Evolutionary conservation across 495 filamentous ascomycete genomes (phyloP).

Genomic region (Astrothelium subdiscretum): DNA sequence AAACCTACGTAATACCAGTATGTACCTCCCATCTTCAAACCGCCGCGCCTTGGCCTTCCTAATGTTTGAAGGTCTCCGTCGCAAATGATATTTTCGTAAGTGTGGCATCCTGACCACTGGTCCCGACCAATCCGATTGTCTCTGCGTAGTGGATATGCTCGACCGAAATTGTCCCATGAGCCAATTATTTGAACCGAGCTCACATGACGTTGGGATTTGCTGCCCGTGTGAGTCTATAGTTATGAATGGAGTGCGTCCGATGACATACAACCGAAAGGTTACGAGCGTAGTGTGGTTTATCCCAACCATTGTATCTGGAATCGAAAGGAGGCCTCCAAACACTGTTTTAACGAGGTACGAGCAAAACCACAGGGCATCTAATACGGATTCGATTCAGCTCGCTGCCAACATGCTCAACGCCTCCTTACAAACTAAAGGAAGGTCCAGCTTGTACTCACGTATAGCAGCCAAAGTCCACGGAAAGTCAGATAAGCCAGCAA

Average conservation of each 20-base stretch:
- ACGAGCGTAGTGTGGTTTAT: constrained; percentile 29
- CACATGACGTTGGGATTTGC: constrained; percentile 53
- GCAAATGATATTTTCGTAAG: constrained; percentile 71
- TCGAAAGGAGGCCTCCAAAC: background rate
- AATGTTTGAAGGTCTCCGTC: constrained; percentile 53
- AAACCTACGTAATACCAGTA: constrained; percentile 85
- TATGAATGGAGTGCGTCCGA: background rate
- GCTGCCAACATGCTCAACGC: background rate
- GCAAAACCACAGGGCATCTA: background rate
- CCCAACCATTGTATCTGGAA: constrained; percentile 3
- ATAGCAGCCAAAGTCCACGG: background rate
- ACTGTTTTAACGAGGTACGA: background rate
- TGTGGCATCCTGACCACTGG: constrained; percentile 75
- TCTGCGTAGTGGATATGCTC: constrained; percentile 63
- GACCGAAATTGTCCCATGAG: constrained; percentile 87
- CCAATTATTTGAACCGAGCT: constrained; percentile 69
- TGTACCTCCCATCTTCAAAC: constrained; percentile 79
- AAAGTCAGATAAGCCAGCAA: background rate
- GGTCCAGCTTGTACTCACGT: background rate
- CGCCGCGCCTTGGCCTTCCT: constrained; percentile 54
- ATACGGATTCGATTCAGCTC: background rate
- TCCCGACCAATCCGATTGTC: constrained; percentile 57
- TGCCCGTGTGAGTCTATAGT: constrained; percentile 18
- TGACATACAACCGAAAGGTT: constrained; percentile 27
- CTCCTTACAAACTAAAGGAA: background rate